Evolutionary conservation across 176 grass and related monocot genomes (phyloP), one percentile per base, ranked within the genome.

Genomic region (Avena eriantha): DNA sequence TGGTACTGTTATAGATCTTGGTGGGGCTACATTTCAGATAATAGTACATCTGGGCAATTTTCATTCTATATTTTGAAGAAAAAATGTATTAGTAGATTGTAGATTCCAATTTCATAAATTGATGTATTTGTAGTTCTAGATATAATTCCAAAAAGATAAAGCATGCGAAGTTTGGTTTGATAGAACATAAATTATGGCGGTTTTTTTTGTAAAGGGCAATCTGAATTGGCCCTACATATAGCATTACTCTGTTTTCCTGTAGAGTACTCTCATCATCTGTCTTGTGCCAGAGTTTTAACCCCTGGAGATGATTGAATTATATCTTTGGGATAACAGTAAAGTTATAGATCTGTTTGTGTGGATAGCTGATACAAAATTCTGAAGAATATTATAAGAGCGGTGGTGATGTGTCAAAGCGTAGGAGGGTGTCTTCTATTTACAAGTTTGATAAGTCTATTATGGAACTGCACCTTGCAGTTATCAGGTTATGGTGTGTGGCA

Each of bases 1-100:
- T 39, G 43, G 1, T 46, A 46, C 36, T 39, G 0, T 39, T 39
- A 0, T 0, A 39, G 36, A 0, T 7, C 36, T 39, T 39, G 0
- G 0, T 39, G 36, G 36, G 0, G 36, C 36, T 39, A 0, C 36
- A 39, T 39, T 46, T 39, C 36, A 39, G 36, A 39, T 36, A n/a
- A n/a, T n/a, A n/a, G n/a, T n/a, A 39, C 36, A 1, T 39, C 6
- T 39, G 36, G 36, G 36, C 0, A 39, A 7, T 39, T 46, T 46
- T 0, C 5, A 39, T 4, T 39, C 36, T 7, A 39, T 39, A 0
- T 39, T 39, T 39, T 0, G 0, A 39, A 39, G 36, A 39, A 39
- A 39, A 39, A 39, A n/a, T n/a, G 36, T 39, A 39, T 39, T 39
- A 39, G 36, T 39, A 39, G 36, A 39, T 36, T 36, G 35, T 39